These are phyloP conservation scores for Fraxinus velutina DNA, from an alignment of 305 asterid genomes.

Conservation along the genomic window DNA sequence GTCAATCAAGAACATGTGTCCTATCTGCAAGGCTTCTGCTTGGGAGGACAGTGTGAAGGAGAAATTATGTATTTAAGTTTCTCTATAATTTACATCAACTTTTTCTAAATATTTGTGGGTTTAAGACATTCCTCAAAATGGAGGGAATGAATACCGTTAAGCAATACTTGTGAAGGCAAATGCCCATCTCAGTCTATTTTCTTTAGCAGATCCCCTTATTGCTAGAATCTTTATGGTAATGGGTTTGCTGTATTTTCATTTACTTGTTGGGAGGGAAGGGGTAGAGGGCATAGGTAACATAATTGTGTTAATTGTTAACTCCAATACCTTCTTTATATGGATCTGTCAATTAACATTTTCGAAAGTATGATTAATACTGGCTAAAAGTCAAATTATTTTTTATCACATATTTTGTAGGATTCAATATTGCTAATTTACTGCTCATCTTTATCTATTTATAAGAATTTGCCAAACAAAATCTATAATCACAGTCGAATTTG, in stretches of 20 bases:
- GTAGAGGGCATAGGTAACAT: background rate
- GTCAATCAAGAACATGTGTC: conserved; percentile 70
- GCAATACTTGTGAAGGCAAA: conserved; percentile 20
- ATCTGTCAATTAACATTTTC: background rate
- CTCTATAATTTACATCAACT: conserved; percentile 10
- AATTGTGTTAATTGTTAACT: background rate
- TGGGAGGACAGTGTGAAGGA: conserved; percentile 40
- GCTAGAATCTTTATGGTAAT: background rate
- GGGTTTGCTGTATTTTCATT: background rate
- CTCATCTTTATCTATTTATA: background rate
- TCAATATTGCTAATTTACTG: background rate
- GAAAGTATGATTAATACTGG: background rate
- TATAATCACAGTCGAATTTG: background rate
- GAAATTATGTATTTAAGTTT: conserved; percentile 17
- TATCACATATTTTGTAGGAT: background rate
- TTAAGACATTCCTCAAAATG: conserved; percentile 29
- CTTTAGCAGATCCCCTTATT: background rate
- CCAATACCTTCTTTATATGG: background rate
- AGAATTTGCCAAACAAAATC: background rate
- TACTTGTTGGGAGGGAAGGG: background rate
- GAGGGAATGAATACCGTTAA: conserved; percentile 24
- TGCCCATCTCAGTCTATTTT: background rate
- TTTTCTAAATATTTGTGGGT: conserved; percentile 29
- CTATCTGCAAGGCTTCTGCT: conserved; percentile 71
- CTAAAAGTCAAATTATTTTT: background rate